Base-by-base conservation (phyloP, 495 filamentous ascomycete genomes). In the Articulospora tetracladia region DNA sequence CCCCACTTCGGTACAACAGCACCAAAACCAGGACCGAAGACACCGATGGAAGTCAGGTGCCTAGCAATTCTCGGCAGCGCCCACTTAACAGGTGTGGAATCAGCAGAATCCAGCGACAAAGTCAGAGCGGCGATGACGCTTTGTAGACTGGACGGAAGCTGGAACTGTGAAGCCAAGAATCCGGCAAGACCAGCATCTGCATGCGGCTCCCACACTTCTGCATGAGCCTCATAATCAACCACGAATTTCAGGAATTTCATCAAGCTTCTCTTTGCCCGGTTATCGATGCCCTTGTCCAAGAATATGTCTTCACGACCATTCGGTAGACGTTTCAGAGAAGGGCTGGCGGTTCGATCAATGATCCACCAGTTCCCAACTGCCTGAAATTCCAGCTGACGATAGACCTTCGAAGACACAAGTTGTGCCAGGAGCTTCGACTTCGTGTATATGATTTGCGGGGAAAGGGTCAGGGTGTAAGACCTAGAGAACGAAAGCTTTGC, bases 291-390 rank as follows among this genome's bases (percentile, higher is more conserved):
- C 26, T 80, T 79, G 68, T 91, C 88, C 25, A 82, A 80, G 67
- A 94, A 93, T 47, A 97, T 80, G 74, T 96, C 93, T 73, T 97
- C 93, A 32, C 93, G 83, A 46, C 89, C 89, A 59, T 86, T 88
- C 1, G 93, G 92, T 56, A 97, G 86, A 22, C 85, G 83, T 36
- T 77, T 74, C 26, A 94, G 70, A 2, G 66, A 36, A n/a, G 63
- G 23, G 2, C 73, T 66, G 54, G 73, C 68, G 15, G 66, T 63
- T 39, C 15, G 22, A 48, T 64, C 54, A 68, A 87, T 86, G 34
- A 96, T 84, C 83, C 87, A 98, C 89, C 92, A 98, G 58, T 89
- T 93, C 28, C 95, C 95, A 7, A 98, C 88, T 4, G 94, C 92
- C 61, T 93, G 85, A 71, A 97, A 98, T 63, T 97, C 93, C 59